Percentiles rank a stretch among this genome's conserved stretches.
Conservation (phyloP, 352 stramenopile species). For the Detonula confervacea region DNA sequence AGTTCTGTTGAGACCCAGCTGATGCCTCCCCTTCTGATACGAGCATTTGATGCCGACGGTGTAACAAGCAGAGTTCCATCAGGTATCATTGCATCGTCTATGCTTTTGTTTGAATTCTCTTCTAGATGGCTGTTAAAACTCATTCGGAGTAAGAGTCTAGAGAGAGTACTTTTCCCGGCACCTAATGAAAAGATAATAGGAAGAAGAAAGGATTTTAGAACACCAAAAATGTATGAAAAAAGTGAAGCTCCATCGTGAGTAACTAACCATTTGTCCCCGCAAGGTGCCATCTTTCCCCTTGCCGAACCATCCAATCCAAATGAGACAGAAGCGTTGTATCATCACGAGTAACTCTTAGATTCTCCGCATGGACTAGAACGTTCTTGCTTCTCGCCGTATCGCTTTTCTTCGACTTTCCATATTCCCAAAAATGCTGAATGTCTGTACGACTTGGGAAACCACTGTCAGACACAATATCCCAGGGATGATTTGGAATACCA, state of each 20-base stretch:
- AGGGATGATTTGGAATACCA: neutral
- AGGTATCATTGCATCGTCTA: slow-evolving; percentile 24
- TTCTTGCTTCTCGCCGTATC: neutral
- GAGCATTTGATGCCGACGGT: neutral
- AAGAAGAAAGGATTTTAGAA: neutral
- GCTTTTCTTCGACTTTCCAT: slow-evolving; percentile 5
- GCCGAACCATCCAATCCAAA: slow-evolving; percentile 68
- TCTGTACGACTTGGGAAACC: slow-evolving; percentile 35
- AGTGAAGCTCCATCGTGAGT: neutral
- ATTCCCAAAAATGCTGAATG: slow-evolving; percentile 54
- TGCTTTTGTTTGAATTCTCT: slow-evolving; percentile 9
- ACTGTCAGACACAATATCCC: slow-evolving; percentile 6
- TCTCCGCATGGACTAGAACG: slow-evolving; percentile 46
- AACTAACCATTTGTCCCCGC: slow-evolving; percentile 73
- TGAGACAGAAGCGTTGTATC: slow-evolving; percentile 58
- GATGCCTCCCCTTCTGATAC: slow-evolving; percentile 55
- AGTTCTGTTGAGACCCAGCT: slow-evolving; percentile 90
- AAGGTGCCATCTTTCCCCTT: slow-evolving; percentile 71
- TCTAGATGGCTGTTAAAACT: slow-evolving; percentile 31
- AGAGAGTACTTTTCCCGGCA: slow-evolving; percentile 73
- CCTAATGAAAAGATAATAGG: slow-evolving; percentile 5
- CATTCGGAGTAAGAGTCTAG: slow-evolving; percentile 59
- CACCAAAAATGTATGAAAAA: neutral
- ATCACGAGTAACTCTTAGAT: slow-evolving; percentile 55
- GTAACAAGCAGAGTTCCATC: slow-evolving; percentile 34